Evolutionary conservation across 2,329 filamentous ascomycete genomes (phyloP).

Genomic region (Fusarium incarnatum): DNA sequence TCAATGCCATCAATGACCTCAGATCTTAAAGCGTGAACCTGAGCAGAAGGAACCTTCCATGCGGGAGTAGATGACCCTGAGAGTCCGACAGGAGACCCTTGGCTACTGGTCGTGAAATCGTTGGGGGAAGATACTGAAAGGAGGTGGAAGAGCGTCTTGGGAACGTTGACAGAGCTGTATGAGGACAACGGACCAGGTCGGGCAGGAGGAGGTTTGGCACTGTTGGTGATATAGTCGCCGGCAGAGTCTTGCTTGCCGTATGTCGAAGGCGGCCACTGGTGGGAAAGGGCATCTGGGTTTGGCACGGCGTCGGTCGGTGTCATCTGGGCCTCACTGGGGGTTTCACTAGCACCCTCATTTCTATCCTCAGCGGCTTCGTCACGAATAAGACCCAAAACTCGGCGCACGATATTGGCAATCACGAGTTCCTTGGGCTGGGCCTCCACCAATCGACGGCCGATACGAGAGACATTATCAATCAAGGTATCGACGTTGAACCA

Average conservation of each 20-base stretch:
- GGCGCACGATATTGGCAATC: conserved; percentile 92
- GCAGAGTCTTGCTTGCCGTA: conserved; percentile 52
- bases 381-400: conserved; percentile 89
- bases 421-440: conserved; percentile 92
- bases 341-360: conserved; percentile 72
- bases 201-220: conserved; percentile 49
- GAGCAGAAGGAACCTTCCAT: conserved; percentile 55
- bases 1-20: conserved; percentile 95
- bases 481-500: conserved; percentile 82
- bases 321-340: conserved; percentile 60
- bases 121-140: conserved; percentile 76
- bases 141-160: conserved; percentile 88
- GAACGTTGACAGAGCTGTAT: conserved; percentile 72
- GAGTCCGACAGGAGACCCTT: conserved; percentile 61
- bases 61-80: conserved; percentile 65
- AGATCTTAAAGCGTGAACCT: conserved; percentile 79
- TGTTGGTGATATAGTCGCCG: conserved; percentile 47
- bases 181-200: conserved; percentile 73
- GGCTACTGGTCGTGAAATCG: conserved; percentile 49
- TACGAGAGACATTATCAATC: conserved; percentile 80
- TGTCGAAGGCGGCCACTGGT: conserved; percentile 49
- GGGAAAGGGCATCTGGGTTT: conserved; percentile 42
- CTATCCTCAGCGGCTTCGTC: conserved; percentile 88
- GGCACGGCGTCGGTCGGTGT: conserved; percentile 56
- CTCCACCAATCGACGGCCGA: conserved; percentile 80